A percentile compares a stretch with the other conserved stretches of the same genome.
Evolutionary conservation across 768 basidiomycete species (phyloP).

Genomic region (Dioszegia aurantiaca): DNA sequence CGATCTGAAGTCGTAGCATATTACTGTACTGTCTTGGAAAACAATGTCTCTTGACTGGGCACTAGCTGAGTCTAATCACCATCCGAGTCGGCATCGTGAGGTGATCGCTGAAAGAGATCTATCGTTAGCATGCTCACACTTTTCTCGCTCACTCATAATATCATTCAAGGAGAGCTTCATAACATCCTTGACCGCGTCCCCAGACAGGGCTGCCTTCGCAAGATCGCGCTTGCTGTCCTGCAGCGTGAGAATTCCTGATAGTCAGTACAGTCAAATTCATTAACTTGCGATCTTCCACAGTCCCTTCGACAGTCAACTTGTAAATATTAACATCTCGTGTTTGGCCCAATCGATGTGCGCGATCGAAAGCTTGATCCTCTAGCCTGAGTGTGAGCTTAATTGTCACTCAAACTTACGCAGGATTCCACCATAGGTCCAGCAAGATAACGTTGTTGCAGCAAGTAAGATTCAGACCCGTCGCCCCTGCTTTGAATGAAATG

Average conservation of each 20-base stretch:
- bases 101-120: conserved; percentile 9
- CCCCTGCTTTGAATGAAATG: conserved; percentile 94
- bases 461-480: conserved; percentile 88
- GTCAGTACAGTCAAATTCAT: neutral
- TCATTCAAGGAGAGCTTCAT: conserved; percentile 77
- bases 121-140: neutral
- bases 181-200: conserved; percentile 80
- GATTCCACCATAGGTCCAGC: conserved; percentile 81
- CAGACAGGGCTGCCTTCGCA: conserved; percentile 77
- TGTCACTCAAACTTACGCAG: conserved; percentile 19
- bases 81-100: conserved; percentile 4
- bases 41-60: too few relatives aligned
- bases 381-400: conserved; percentile 53
- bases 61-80: neutral
- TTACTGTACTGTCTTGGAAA: too few relatives aligned
- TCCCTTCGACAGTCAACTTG: conserved; percentile 72
- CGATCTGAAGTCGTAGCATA: too few relatives aligned
- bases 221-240: conserved; percentile 88
- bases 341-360: conserved; percentile 84
- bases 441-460: conserved; percentile 92
- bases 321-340: conserved; percentile 71
- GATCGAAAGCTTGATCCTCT: conserved; percentile 89
- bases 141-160: conserved; percentile 64
- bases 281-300: conserved; percentile 74
- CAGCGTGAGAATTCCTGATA: conserved; percentile 58